Conservation (phyloP, 371 early-diverging fungal genomes). For the Mucor plumbeus region DNA sequence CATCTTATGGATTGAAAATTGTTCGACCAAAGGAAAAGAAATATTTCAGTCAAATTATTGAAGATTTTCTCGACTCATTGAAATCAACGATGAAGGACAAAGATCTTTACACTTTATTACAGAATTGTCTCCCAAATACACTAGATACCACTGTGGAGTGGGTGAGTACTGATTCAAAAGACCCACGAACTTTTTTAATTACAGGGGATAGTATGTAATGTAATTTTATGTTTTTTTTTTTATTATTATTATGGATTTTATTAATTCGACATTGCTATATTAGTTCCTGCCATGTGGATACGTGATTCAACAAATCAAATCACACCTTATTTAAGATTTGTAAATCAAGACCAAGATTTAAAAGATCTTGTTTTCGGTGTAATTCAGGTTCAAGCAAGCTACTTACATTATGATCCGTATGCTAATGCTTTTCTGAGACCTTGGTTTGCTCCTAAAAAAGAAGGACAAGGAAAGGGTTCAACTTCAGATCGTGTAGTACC, state of each 20-base stretch:
- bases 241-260: background rate
- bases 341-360: conserved; percentile 31
- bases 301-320: conserved; percentile 65
- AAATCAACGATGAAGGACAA: conserved; percentile 36
- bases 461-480: conserved; percentile 17
- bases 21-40: conserved; percentile 34
- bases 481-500: conserved; percentile 36
- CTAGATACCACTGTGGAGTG: conserved; percentile 60
- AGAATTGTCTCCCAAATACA: conserved; percentile 62
- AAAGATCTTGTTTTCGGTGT: conserved; percentile 42
- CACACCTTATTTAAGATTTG: conserved; percentile 44
- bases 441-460: conserved; percentile 36
- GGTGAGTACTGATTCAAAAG: conserved; percentile 23
- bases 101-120: conserved; percentile 50
- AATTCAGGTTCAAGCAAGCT: conserved; percentile 45
- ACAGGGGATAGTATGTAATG: conserved; percentile 58
- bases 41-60: conserved; percentile 36
- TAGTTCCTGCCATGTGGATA: conserved; percentile 63
- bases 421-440: conserved; percentile 58
- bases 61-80: conserved; percentile 26
- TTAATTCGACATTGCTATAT: background rate
- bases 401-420: conserved; percentile 50
- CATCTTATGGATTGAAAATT: conserved; percentile 29
- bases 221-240: conserved; percentile 5
- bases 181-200: conserved; percentile 56